These are phyloP conservation scores for Anthracocystis panici-leucophaei DNA, from an alignment of 1,284 basidiomycete species.

Conservation along the genomic window DNA sequence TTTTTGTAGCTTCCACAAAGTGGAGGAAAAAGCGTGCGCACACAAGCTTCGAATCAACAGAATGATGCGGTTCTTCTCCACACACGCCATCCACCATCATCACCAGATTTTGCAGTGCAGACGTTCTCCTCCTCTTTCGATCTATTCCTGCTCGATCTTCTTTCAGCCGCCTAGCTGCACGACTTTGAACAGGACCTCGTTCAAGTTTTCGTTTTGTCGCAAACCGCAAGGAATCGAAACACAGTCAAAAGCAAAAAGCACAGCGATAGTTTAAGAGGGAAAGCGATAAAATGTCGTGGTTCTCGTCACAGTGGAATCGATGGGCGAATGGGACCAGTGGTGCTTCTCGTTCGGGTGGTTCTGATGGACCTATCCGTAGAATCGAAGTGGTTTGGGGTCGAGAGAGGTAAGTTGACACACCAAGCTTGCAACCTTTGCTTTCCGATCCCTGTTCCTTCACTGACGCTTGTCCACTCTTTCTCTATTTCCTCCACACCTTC, in stretches of 20 bases:
- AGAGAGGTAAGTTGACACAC: constrained; percentile 53
- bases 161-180: neutral
- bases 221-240: neutral
- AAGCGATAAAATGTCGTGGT: constrained; percentile 64
- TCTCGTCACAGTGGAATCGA: constrained; percentile 67
- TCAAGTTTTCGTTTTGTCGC: neutral
- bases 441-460: neutral
- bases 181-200: neutral
- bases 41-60: neutral
- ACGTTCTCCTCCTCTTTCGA: neutral
- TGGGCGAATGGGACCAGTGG: constrained; percentile 30
- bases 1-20: neutral
- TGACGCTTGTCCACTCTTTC: neutral
- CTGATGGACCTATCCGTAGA: constrained; percentile 34
- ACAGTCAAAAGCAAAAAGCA: neutral
- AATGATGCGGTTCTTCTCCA: no score
- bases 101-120: neutral
- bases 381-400: constrained; percentile 63
- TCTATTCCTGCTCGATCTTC: neutral
- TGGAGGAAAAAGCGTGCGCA: constrained; percentile 9
- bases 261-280: neutral
- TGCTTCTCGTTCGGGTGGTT: constrained; percentile 12
- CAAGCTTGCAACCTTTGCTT: no score
- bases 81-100: neutral
- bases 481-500: neutral